Conservation (phyloP, 805 yeast species). For the Yamadazyma olivae region DNA sequence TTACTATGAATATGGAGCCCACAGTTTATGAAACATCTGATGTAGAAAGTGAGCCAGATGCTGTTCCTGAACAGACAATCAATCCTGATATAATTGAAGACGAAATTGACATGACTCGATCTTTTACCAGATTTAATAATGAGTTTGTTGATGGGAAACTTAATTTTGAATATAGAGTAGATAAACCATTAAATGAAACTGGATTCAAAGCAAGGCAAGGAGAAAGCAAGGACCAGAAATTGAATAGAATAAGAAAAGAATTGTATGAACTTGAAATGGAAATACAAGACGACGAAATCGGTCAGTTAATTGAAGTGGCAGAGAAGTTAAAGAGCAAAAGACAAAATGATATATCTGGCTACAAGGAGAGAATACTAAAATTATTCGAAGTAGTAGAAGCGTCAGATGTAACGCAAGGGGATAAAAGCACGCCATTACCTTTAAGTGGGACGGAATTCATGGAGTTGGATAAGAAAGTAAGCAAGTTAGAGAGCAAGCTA, state of each 20-base stretch:
- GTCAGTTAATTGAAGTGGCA: constrained; percentile 7
- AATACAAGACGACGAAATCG: constrained; percentile 9
- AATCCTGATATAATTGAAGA: constrained; percentile 16
- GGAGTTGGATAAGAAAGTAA: constrained; percentile 10
- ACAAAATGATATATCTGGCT: constrained; percentile 2
- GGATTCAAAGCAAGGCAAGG: constrained; percentile 21
- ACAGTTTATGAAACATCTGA: constrained; percentile 50
- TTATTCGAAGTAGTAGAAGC: constrained; percentile 7
- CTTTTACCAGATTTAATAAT: constrained; percentile 11
- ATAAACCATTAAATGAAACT: constrained; percentile 13
- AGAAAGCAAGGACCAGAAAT: constrained; percentile 38
- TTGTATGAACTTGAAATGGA: constrained; percentile 30
- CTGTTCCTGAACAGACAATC: constrained; percentile 1
- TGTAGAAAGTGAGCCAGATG: constrained; percentile 26
- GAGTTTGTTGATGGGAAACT: constrained; percentile 20
- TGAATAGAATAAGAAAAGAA: constrained; percentile 37
- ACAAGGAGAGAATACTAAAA: constrained; percentile 5
- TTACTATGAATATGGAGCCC: constrained; percentile 8
- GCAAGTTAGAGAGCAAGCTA: constrained; percentile 5
- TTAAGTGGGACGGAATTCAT: background rate
- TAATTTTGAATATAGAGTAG: constrained; percentile 37
- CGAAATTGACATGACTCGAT: constrained; percentile 9
- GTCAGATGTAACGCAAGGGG: background rate
- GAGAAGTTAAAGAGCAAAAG: constrained; percentile 5
- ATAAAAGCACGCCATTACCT: background rate